phyloP scores from a whole-genome alignment of 257 asterid genomes.

The Fraxinus pennsylvanica region DNA sequence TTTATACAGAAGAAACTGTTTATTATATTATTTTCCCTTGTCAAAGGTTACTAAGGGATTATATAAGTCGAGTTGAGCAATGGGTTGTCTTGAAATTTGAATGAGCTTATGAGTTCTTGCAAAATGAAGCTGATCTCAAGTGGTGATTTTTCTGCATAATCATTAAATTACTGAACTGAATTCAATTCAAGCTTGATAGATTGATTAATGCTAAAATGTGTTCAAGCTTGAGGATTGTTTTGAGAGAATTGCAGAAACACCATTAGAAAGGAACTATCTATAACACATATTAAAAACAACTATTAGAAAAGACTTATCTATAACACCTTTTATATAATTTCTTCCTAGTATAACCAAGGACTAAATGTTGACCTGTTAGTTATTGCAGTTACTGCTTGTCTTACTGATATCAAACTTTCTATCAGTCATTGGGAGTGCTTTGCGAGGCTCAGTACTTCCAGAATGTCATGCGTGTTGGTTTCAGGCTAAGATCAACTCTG shows the following conservation, averaged over 20 bases:
- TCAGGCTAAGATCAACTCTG: conserved; percentile 85
- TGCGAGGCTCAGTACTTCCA: conserved; percentile 92
- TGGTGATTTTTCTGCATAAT: neutral
- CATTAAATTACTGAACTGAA: neutral
- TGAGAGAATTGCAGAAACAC: neutral
- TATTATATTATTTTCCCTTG: neutral
- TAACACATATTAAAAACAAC: neutral
- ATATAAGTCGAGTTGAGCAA: neutral
- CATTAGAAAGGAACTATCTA: neutral
- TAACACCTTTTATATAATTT: neutral
- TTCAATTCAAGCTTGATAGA: neutral
- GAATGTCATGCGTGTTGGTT: conserved; percentile 95
- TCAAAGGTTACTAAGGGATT: neutral
- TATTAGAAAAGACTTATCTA: neutral
- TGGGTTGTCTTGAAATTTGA: neutral
- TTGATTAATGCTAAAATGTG: neutral
- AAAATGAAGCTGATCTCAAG: neutral
- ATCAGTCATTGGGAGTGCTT: conserved; percentile 79
- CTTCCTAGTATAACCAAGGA: neutral
- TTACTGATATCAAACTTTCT: conserved; percentile 21
- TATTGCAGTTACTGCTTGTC: neutral
- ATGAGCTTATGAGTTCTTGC: neutral
- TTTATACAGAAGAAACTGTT: neutral
- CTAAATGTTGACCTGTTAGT: conserved; percentile 15
- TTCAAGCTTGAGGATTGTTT: neutral